Evolutionary conservation across 2,329 filamentous ascomycete genomes (phyloP).

Genomic region (Didymella exigua): DNA sequence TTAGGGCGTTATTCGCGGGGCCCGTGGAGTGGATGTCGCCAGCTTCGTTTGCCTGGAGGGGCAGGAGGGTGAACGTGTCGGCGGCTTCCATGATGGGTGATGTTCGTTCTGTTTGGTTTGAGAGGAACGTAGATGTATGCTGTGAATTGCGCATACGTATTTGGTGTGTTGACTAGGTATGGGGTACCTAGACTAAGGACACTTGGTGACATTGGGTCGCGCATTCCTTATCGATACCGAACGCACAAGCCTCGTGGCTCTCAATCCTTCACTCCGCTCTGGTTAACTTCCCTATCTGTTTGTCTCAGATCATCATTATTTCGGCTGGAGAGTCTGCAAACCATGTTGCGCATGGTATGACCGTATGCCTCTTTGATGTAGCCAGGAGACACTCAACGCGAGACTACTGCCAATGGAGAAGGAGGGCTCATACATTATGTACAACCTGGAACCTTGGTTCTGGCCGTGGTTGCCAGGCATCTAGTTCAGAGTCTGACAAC

Average conservation of each 20-base stretch:
- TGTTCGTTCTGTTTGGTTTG: neutral
- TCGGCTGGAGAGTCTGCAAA: too few relatives aligned
- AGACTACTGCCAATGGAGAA: neutral
- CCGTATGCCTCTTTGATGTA: neutral
- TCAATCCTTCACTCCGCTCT: neutral
- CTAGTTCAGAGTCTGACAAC: neutral
- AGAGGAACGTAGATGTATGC: neutral
- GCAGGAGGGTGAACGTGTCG: constrained; percentile 80
- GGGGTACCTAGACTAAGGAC: constrained; percentile 17
- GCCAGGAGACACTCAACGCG: neutral
- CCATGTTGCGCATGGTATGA: too few relatives aligned
- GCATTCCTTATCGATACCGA: constrained; percentile 12
- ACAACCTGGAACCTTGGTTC: neutral
- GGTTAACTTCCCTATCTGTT: neutral
- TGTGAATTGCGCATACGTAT: neutral
- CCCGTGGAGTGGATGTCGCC: constrained; percentile 68
- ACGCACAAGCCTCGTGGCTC: neutral
- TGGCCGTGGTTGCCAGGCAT: neutral
- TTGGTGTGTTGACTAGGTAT: neutral
- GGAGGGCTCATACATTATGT: neutral
- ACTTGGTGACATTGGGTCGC: constrained; percentile 17
- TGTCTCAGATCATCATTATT: too few relatives aligned
- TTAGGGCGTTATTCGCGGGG: constrained; percentile 46
- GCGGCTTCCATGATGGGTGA: constrained; percentile 41
- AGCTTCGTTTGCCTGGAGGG: constrained; percentile 79